Conservation (phyloP, 1,284 basidiomycete species). For the Malassezia japonica region DNA sequence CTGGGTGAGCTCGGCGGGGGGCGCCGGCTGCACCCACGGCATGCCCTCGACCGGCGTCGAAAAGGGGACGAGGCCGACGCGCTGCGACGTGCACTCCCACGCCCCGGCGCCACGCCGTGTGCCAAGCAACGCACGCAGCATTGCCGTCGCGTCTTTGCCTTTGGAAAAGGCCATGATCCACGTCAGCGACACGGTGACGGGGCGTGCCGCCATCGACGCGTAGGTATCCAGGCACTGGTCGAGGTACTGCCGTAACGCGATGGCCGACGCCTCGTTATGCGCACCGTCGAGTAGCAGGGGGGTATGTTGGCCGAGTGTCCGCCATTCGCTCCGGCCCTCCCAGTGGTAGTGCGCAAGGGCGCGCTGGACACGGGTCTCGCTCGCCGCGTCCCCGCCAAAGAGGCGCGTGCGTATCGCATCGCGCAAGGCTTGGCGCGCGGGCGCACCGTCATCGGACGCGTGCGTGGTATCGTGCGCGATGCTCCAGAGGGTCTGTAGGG, state of each 20-base stretch:
- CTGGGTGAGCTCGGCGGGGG: conserved; percentile 8
- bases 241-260: conserved; percentile 64
- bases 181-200: conserved; percentile 18
- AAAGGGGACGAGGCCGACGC: conserved; percentile 33
- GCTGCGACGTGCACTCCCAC: conserved; percentile 15
- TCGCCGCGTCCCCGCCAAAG: conserved; percentile 20
- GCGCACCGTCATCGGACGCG: neutral
- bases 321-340: conserved; percentile 73
- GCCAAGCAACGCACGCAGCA: conserved; percentile 25
- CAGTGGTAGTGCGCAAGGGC: conserved; percentile 52
- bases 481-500: conserved; percentile 37
- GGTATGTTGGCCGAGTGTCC: conserved; percentile 50
- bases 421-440: conserved; percentile 31
- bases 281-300: conserved; percentile 72
- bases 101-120: conserved; percentile 2
- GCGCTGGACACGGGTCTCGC: conserved; percentile 18
- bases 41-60: conserved; percentile 42
- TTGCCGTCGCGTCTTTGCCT: conserved; percentile 33
- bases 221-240: conserved; percentile 37
- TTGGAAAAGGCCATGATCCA: conserved; percentile 39
- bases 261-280: conserved; percentile 78
- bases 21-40: conserved; percentile 37
- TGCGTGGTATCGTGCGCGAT: conserved; percentile 32
- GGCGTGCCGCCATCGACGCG: neutral
- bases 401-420: conserved; percentile 33